Base-by-base conservation (phyloP, 192 early-diverging fungal species). In the Rhizoclosmatium globosum region DNA sequence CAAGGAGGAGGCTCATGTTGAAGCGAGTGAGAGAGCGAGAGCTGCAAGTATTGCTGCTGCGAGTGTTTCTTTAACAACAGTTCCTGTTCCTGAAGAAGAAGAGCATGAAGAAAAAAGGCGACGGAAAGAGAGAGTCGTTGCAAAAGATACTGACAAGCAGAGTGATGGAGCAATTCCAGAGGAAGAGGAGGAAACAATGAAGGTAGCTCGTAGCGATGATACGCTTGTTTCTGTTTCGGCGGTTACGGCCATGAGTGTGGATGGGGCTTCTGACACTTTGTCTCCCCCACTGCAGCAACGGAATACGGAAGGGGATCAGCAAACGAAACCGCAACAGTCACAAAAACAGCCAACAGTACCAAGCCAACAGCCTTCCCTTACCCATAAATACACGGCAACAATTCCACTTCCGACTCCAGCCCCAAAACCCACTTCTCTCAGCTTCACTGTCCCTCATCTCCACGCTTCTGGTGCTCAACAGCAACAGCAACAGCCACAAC, bases 181-280 rank as follows among this genome's bases (percentile, higher is more conserved):
- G 53, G n/a, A 4, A 56, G 44, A 71, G n/a, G 53, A 57, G 38
- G 17, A 56, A 38, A 38, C 7, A 46, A 42, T 74, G 72, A 74
- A 64, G 58, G 60, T 43, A n/a, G 57, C 31, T 13, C 56, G 38
- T 19, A 64, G 59, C 44, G 74, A 76, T 48, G 61, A 67, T 4
- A 67, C 61, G 7, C 47, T 76, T 45, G 59, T 60, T 45, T 38
- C 72, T 42, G 72, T 39, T 60, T 47, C 68, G 47, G 47, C 17
- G 68, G 38, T 15, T 42, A 57, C n/a, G 56, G 21, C 13, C 56
- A 42, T 41, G 62, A 64, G 70, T 50, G 60, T 7, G 6, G 46
- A 7, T 17, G 7, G 15, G 9, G 39, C 7, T 9, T 43, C 67
- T 43, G 39, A 43, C 15, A 15, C 70, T 48, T 13, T 6, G 6